These are phyloP conservation scores for Thymus quinquecostatus DNA, from an alignment of 257 asterid species.

Conservation along the genomic window DNA sequence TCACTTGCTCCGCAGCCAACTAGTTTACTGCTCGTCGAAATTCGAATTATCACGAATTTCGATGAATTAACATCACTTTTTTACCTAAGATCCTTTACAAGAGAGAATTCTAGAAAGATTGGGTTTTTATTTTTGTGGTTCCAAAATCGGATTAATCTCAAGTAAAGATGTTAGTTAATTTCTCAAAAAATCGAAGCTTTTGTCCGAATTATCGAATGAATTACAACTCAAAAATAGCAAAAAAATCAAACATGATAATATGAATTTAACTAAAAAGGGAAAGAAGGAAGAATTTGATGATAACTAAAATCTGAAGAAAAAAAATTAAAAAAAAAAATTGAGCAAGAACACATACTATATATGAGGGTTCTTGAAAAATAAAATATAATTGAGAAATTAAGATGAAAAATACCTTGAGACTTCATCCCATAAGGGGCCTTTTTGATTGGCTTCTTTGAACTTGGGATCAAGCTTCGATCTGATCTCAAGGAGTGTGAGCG, in stretches of 20 bases:
- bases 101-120: neutral
- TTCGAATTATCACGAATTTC: slow-evolving; percentile 27
- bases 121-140: neutral
- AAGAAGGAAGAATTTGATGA: too few species aligned
- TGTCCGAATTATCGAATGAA: too few species aligned
- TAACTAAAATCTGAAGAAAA: too few species aligned
- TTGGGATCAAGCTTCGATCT: slow-evolving; percentile 79
- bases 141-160: too few species aligned
- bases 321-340: too few species aligned
- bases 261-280: neutral
- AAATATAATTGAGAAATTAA: neutral
- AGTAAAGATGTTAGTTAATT: too few species aligned
- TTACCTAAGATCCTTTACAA: neutral
- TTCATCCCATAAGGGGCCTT: slow-evolving; percentile 95
- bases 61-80: slow-evolving; percentile 1
- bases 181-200: too few species aligned
- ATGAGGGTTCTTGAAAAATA: too few species aligned
- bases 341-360: too few species aligned
- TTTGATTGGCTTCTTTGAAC: slow-evolving; percentile 94
- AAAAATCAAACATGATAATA: neutral
- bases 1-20: too few species aligned
- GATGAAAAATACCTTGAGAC: slow-evolving; percentile 64
- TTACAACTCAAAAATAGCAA: too few species aligned
- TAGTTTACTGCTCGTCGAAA: too few species aligned
- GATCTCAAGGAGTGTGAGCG: slow-evolving; percentile 87